These are phyloP conservation scores for carrot (Daucus carota) DNA, from an alignment of 129 eudicot genomes.

Conservation along the genomic window DNA sequence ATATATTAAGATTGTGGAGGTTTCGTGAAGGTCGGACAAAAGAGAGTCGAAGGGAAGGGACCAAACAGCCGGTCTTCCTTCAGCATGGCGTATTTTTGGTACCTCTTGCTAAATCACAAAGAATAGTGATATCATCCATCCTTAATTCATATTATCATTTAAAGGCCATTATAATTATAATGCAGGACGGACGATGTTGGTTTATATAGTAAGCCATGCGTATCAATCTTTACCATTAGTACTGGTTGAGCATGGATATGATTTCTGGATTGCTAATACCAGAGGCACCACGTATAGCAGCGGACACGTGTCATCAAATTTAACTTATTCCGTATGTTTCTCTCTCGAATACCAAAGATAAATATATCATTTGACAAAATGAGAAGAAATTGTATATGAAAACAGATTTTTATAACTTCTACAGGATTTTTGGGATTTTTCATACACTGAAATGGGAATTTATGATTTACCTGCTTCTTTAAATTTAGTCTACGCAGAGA, in stretches of 20 bases:
- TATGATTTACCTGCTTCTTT: slow-evolving; percentile 64
- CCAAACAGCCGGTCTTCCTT: background rate
- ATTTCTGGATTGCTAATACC: slow-evolving; percentile 77
- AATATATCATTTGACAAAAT: no score
- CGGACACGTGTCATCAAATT: slow-evolving; percentile 29
- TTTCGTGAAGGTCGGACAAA: background rate
- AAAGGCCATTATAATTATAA: no score
- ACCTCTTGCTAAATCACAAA: no score
- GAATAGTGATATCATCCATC: no score
- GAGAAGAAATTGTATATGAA: no score
- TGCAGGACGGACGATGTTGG: slow-evolving; percentile 87
- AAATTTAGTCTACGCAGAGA: slow-evolving; percentile 43
- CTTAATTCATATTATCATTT: no score
- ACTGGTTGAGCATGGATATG: slow-evolving; percentile 70
- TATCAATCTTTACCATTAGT: slow-evolving; percentile 61
- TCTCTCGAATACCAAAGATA: slow-evolving; percentile 63
- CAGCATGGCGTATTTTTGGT: background rate
- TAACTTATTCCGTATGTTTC: no score
- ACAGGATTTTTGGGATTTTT: slow-evolving; percentile 86
- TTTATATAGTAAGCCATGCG: slow-evolving; percentile 40
- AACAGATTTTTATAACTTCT: no score
- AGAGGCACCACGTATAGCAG: slow-evolving; percentile 80
- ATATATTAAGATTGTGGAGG: background rate
- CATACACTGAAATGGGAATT: slow-evolving; percentile 68
- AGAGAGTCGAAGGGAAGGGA: background rate